Evolutionary conservation across 73 alveolate species (phyloP).

Genomic region (Paramecium bursaria): DNA sequence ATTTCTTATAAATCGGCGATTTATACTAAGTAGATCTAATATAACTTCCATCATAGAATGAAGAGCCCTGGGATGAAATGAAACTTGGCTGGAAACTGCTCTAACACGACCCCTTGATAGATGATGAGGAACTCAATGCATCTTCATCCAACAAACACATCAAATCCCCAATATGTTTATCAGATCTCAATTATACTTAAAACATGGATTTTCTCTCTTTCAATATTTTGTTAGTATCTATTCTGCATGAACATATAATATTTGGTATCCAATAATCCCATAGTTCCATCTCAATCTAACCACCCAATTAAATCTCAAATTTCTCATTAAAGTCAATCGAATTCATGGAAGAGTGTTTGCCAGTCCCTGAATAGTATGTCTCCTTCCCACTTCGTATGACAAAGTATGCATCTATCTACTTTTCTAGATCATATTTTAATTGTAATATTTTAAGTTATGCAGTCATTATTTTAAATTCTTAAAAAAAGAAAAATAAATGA

Average conservation of each 20-base stretch:
- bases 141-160: neutral
- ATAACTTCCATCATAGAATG: neutral
- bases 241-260: neutral
- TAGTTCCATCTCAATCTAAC: neutral
- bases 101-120: neutral
- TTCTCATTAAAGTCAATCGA: neutral
- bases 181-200: neutral
- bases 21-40: neutral
- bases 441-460: neutral
- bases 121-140: neutral
- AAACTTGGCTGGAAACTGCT: neutral
- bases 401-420: neutral
- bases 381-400: neutral
- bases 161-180: too few species aligned
- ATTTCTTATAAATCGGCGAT: neutral
- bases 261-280: neutral
- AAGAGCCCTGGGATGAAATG: neutral
- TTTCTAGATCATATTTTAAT: neutral
- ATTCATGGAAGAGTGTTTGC: neutral
- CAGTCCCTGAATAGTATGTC: neutral
- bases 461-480: neutral
- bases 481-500: too few species aligned
- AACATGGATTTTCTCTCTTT: neutral
- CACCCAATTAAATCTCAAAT: too few species aligned
- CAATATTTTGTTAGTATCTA: neutral